Evolutionary conservation across 1,139 yeast genomes (phyloP).

Genomic region (Waltiozyma sp.): DNA sequence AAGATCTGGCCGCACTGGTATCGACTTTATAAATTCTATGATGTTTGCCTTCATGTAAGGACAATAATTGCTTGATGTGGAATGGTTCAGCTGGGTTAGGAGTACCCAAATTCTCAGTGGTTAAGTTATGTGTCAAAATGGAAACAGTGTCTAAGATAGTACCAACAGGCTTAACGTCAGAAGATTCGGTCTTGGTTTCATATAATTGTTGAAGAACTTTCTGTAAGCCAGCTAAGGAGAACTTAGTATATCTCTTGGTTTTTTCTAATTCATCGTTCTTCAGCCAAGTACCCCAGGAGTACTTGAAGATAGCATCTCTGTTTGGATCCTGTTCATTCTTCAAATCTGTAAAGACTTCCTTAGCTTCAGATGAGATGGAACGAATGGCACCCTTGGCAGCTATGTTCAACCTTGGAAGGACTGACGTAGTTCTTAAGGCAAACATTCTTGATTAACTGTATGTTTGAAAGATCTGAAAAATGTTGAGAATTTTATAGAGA

Average conservation of each 20-base stretch:
- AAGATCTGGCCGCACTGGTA: slow-evolving; percentile 48
- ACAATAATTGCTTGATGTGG: slow-evolving; percentile 59
- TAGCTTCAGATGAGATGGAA: slow-evolving; percentile 14
- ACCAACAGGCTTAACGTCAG: slow-evolving; percentile 27
- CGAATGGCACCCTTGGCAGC: slow-evolving; percentile 5
- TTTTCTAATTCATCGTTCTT: slow-evolving; percentile 66
- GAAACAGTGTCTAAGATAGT: slow-evolving; percentile 29
- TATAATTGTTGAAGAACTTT: slow-evolving; percentile 34
- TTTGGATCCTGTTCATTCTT: slow-evolving; percentile 57
- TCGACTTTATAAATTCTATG: slow-evolving; percentile 73
- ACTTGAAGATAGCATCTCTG: slow-evolving; percentile 68
- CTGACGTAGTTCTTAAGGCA: not conserved
- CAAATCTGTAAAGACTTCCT: slow-evolving; percentile 35
- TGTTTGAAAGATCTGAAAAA: too few species aligned
- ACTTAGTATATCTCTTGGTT: slow-evolving; percentile 66
- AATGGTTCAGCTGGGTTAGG: slow-evolving; percentile 31
- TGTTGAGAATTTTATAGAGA: too few species aligned
- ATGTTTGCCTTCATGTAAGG: slow-evolving; percentile 90
- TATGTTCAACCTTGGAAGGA: not conserved
- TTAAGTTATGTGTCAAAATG: slow-evolving; percentile 37
- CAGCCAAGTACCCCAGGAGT: slow-evolving; percentile 94
- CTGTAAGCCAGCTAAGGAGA: slow-evolving; percentile 69
- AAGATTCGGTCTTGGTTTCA: slow-evolving; percentile 20
- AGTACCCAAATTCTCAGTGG: slow-evolving; percentile 30
- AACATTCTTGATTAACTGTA: not conserved